Conservation (phyloP, 495 filamentous ascomycete species). For the Daldinia bambusicola region DNA sequence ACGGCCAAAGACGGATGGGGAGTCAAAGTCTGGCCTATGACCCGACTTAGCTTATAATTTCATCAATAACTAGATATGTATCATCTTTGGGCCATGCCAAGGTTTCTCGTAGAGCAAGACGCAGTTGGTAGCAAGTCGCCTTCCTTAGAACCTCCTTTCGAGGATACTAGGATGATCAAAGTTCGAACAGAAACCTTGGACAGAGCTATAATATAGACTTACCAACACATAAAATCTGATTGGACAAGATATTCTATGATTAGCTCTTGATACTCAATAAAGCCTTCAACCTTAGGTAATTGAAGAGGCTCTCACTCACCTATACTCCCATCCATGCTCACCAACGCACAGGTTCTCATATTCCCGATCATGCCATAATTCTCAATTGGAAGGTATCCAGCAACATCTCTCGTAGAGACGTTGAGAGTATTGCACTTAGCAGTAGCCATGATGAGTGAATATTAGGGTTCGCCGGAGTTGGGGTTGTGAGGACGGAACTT, state of each 20-base stretch:
- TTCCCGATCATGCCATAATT: constrained; percentile 81
- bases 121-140: neutral
- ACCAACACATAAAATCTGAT: constrained; percentile 79
- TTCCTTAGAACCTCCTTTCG: neutral
- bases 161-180: neutral
- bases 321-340: constrained; percentile 74
- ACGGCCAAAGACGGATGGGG: constrained; percentile 72
- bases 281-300: neutral
- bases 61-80: neutral
- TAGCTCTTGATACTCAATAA: constrained; percentile 11
- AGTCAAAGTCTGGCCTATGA: constrained; percentile 73
- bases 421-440: constrained; percentile 43
- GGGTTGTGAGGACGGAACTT: constrained; percentile 3
- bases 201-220: constrained; percentile 37
- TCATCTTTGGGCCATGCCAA: too few species aligned
- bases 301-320: constrained; percentile 29
- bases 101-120: neutral
- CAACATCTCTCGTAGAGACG: constrained; percentile 45
- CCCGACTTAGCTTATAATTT: constrained; percentile 20
- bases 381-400: constrained; percentile 72
- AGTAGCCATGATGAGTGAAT: constrained; percentile 29
- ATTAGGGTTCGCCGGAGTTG: neutral
- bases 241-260: neutral
- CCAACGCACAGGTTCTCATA: constrained; percentile 79
- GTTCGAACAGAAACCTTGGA: constrained; percentile 1